A percentile compares a stretch with the other conserved stretches of the same genome.
These are phyloP conservation scores for Trypanosoma brucei DNA, from an alignment of 208 protist genomes.

Conservation along the genomic window DNA sequence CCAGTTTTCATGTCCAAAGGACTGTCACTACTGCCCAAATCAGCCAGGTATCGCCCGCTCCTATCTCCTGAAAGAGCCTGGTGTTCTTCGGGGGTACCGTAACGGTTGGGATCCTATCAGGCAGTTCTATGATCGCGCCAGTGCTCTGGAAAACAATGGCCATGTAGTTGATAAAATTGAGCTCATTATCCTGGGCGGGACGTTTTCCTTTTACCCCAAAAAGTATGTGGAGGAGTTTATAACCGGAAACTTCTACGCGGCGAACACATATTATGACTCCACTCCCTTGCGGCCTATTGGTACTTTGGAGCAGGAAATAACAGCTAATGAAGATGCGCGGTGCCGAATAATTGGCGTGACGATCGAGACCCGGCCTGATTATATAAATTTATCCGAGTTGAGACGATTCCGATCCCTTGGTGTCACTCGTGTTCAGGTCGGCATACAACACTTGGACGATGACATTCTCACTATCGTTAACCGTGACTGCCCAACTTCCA, in stretches of 20 bases:
- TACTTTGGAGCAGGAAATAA: slow-evolving; percentile 73
- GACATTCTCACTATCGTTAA: slow-evolving; percentile 95
- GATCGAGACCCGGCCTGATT: slow-evolving; percentile 99
- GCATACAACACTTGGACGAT: slow-evolving; percentile 99
- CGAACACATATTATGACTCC: slow-evolving; percentile 87
- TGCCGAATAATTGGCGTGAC: slow-evolving; percentile 99
- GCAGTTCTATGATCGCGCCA: slow-evolving; percentile 91
- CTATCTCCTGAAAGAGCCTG: slow-evolving; percentile 91
- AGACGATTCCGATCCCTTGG: slow-evolving; percentile 79
- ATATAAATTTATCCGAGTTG: slow-evolving; percentile 93
- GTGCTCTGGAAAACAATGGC: slow-evolving; percentile 87
- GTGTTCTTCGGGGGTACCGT: slow-evolving; percentile 85
- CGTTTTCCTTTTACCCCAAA: slow-evolving; percentile 96
- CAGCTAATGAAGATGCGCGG: slow-evolving; percentile 89
- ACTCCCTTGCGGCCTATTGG: slow-evolving; percentile 55
- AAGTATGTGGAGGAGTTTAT: slow-evolving; percentile 94
- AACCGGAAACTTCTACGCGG: slow-evolving; percentile 86
- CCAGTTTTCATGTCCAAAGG: slow-evolving; percentile 89
- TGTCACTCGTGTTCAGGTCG: slow-evolving; percentile 98
- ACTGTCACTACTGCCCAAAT: slow-evolving; percentile 93
- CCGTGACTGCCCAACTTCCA: slow-evolving; percentile 95
- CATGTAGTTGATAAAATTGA: slow-evolving; percentile 97
- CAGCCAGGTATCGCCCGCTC: slow-evolving; percentile 87
- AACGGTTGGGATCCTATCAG: slow-evolving; percentile 88
- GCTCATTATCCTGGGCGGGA: slow-evolving; percentile 99